Percentiles rank a stretch among this genome's conserved stretches.
Conservation (phyloP, 768 basidiomycete species). For the Thelephora ganbajun region DNA sequence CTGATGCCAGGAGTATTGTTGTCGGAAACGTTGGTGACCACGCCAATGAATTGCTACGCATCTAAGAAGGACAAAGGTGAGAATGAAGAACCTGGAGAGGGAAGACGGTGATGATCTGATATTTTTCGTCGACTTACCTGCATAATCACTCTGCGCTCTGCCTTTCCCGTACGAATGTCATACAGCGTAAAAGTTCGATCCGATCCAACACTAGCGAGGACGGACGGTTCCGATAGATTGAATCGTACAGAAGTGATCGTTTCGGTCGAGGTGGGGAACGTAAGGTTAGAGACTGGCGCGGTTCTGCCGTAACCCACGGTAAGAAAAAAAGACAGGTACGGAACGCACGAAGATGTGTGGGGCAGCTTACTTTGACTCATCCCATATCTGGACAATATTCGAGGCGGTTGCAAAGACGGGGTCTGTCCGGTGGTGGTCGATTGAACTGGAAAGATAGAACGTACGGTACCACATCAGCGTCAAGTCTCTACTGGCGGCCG, state of each 20-base stretch:
- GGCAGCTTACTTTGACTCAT: constrained; percentile 74
- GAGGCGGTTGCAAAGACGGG: constrained; percentile 91
- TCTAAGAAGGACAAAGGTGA: constrained; percentile 23
- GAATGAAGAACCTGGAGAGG: not conserved
- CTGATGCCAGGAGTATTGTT: constrained; percentile 82
- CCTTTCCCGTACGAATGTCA: constrained; percentile 93
- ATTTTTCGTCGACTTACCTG: constrained; percentile 34
- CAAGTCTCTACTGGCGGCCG: not conserved
- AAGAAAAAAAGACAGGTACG: not conserved
- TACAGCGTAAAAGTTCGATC: constrained; percentile 95
- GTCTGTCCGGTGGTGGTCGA: constrained; percentile 87
- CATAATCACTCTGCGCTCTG: constrained; percentile 85
- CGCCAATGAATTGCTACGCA: constrained; percentile 78
- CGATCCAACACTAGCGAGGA: constrained; percentile 89
- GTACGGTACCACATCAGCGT: not conserved
- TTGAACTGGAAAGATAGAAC: constrained; percentile 38
- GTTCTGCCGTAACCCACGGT: constrained; percentile 33
- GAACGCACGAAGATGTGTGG: too few species aligned
- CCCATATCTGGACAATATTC: constrained; percentile 92
- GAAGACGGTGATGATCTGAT: not conserved
- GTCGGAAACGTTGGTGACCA: constrained; percentile 98
- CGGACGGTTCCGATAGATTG: constrained; percentile 87
- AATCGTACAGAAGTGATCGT: constrained; percentile 82
- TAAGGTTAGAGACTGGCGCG: constrained; percentile 73
- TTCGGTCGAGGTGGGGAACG: constrained; percentile 78